Evolutionary conservation across 345 rosid genomes (phyloP), one percentile per base, ranked within the genome.

Genomic region (Salix arbutifolia): DNA sequence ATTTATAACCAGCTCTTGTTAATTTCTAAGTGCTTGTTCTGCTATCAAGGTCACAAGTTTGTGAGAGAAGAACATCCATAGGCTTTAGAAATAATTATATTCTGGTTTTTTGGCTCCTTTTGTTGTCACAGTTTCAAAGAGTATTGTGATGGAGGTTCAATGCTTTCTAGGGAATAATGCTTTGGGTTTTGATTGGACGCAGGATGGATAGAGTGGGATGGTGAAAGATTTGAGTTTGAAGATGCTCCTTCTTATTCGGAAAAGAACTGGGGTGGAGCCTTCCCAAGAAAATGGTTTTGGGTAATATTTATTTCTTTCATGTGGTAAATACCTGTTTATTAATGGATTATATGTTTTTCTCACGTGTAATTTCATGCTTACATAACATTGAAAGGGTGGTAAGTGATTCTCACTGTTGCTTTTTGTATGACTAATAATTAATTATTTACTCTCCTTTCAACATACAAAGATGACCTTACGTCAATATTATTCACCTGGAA

Each of bases 131-230:
- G 33, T 74, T 9, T 21, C 25, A 25, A 40, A 17, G 26, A 33
- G 42, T 38, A 8, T n/a, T 35, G 46, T 31, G 11, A 4, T 62
- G 60, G 60, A 28, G 8, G 37, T 25, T 73, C 14, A 62, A 44
- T 65, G 73, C 70, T 17, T 56, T 14, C 42, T 66, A n/a, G 40
- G 67, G 50, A 37, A 67, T 78, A 46, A 65, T 65, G 56, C 66
- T 28, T n/a, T 35, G 66, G 58, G 52, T 74, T 79, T 76, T 77
- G 53, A 74, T 60, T 70, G 70, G 76, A 74, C 75, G 52, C 89
- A 95, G 97, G 99, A 69, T 95, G 99, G 99, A 93, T 95, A 80
- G 99, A 95, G 80, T 93, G 99, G 97, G 99, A 85, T 69, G 97
- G 87, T 80, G 91, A 95, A 83, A 88, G 90, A 84, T 95, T 85